Evolutionary conservation across 176 grass and related monocot genomes (phyloP).

Genomic region (Carex kokanica): DNA sequence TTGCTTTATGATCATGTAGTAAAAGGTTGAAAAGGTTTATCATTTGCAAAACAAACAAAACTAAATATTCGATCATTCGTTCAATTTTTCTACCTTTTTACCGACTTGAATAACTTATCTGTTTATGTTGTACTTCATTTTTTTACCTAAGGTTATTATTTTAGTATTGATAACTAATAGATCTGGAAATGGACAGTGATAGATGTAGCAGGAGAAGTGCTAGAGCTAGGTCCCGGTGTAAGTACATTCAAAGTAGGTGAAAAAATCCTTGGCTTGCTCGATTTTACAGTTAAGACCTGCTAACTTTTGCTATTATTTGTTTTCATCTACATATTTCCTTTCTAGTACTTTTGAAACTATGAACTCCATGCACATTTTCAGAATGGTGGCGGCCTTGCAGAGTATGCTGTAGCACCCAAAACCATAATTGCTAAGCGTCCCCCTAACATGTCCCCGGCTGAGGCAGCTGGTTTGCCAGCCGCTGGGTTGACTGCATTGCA

Average conservation of each 20-base stretch:
- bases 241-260: constrained; percentile 63
- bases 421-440: constrained; percentile 44
- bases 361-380: constrained; percentile 23
- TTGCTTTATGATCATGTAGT: not conserved
- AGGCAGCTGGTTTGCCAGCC: constrained; percentile 50
- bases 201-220: constrained; percentile 65
- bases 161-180: not conserved
- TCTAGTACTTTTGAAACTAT: not conserved
- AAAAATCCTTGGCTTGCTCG: constrained; percentile 47
- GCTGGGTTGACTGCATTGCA: constrained; percentile 57
- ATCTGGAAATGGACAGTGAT: constrained; percentile 38
- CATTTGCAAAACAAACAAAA: not conserved
- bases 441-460: constrained; percentile 43
- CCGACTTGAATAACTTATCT: not conserved
- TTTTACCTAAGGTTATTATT: not conserved
- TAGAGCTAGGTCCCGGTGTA: constrained; percentile 56
- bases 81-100: not conserved
- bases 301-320: not conserved
- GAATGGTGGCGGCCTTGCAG: constrained; percentile 52
- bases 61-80: not conserved
- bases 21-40: not conserved
- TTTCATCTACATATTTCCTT: not conserved
- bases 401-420: constrained; percentile 49
- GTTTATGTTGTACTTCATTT: not conserved
- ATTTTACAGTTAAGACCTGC: constrained; percentile 15